phyloP scores from a whole-genome alignment of 345 rosid species.

The Schrenkiella parvula region DNA sequence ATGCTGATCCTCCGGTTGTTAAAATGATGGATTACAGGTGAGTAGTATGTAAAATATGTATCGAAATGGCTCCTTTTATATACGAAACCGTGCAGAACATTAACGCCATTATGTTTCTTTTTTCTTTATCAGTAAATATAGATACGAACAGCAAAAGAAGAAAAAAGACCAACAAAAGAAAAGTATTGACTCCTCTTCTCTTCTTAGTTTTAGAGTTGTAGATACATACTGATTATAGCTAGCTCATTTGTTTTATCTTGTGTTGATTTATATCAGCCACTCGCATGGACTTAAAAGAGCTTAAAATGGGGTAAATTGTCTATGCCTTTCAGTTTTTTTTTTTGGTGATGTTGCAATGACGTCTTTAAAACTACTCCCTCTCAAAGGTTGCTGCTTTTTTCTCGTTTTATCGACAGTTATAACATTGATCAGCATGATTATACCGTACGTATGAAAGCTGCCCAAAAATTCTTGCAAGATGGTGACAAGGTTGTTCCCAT shows the following conservation, averaged over 20 bases:
- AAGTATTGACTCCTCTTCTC: conserved; percentile 50
- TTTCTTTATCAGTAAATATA: conserved; percentile 55
- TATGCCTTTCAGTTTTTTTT: background rate
- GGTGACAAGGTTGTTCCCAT: conserved; percentile 80
- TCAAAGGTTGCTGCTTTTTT: background rate
- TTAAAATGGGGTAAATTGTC: conserved; percentile 78
- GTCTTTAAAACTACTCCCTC: background rate
- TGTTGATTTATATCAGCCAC: conserved; percentile 41
- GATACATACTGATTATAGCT: conserved; percentile 2
- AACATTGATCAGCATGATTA: conserved; percentile 96
- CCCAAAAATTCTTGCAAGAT: conserved; percentile 74
- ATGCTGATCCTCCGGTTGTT: conserved; percentile 93
- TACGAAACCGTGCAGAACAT: background rate
- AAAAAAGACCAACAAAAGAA: conserved; percentile 82
- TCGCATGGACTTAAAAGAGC: conserved; percentile 81
- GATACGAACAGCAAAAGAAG: conserved; percentile 82
- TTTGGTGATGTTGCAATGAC: background rate
- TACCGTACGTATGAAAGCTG: conserved; percentile 78
- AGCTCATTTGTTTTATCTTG: background rate
- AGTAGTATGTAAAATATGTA: background rate
- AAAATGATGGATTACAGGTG: conserved; percentile 92
- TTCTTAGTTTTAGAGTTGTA: conserved; percentile 23
- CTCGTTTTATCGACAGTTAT: conserved; percentile 43
- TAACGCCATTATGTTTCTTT: background rate
- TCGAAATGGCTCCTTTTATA: conserved; percentile 10